These are phyloP conservation scores for Cucumis cinereus DNA, from an alignment of 306 rosid species.

Conservation along the genomic window DNA sequence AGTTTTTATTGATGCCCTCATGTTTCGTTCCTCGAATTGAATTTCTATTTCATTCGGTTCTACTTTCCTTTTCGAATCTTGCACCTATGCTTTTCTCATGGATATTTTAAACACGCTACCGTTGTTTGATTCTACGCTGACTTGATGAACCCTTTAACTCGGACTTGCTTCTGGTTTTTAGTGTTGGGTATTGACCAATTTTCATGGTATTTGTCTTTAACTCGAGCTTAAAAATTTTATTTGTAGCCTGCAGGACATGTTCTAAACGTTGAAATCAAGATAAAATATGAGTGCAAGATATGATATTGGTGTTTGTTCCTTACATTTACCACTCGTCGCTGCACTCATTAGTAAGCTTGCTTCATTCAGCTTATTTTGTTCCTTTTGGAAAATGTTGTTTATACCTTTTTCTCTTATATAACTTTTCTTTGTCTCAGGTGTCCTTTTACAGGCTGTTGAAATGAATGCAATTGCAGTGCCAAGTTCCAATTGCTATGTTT, in stretches of 20 bases:
- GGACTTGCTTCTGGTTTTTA: neutral
- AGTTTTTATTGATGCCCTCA: neutral
- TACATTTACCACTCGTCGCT: neutral
- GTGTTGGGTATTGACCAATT: neutral
- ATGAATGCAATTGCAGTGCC: constrained; percentile 42
- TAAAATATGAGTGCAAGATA: neutral
- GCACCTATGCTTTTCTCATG: neutral
- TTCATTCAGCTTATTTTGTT: neutral
- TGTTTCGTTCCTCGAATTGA: neutral
- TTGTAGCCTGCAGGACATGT: constrained; percentile 8
- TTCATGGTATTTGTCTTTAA: neutral
- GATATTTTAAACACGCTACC: neutral
- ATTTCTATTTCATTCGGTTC: neutral
- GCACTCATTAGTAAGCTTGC: constrained; percentile 20
- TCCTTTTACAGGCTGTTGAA: constrained; percentile 30
- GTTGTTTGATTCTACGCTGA: neutral
- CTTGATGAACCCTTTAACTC: neutral
- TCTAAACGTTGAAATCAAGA: constrained; percentile 9
- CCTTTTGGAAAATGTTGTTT: neutral
- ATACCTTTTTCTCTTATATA: neutral
- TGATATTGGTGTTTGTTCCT: constrained; percentile 6
- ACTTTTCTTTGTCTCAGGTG: constrained; percentile 24
- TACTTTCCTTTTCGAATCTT: neutral
- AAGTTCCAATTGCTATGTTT: constrained; percentile 62
- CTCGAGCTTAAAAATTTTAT: neutral